These are phyloP conservation scores for Dipsacomyces acuminosporus DNA, from an alignment of 371 early-diverging fungal genomes.

Conservation along the genomic window DNA sequence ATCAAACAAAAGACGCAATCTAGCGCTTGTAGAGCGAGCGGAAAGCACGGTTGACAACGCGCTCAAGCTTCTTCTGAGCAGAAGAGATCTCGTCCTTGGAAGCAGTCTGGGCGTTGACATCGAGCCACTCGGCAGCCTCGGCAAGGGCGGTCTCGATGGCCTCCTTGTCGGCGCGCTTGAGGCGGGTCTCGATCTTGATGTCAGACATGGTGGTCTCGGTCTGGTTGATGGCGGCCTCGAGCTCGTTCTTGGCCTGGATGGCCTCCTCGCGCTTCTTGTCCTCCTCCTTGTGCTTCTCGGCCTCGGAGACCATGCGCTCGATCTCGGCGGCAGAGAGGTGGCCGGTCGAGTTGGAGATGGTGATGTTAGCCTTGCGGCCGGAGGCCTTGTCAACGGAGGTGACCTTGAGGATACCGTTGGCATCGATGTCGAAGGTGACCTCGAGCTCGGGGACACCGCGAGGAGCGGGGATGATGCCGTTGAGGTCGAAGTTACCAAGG, in stretches of 20 bases:
- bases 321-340: conserved; percentile 96
- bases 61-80: conserved; percentile 91
- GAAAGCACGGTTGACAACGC: conserved; percentile 72
- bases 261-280: conserved; percentile 86
- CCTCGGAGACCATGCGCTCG: conserved; percentile 93
- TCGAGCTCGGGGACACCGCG: conserved; percentile 97
- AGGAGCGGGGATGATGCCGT: conserved; percentile 93
- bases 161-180: conserved; percentile 79
- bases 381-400: conserved; percentile 94
- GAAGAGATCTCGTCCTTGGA: conserved; percentile 83
- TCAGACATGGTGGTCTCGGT: conserved; percentile 50
- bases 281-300: conserved; percentile 93
- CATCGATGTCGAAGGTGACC: conserved; percentile 97
- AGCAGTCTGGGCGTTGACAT: conserved; percentile 68
- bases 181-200: conserved; percentile 45
- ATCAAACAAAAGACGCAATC: background rate
- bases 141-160: conserved; percentile 81
- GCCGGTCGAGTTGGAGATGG: conserved; percentile 97
- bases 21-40: conserved; percentile 18
- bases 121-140: conserved; percentile 82
- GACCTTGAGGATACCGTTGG: conserved; percentile 98
- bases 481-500: conserved; percentile 95
- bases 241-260: conserved; percentile 84
- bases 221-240: conserved; percentile 87
- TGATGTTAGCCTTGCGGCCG: conserved; percentile 91